Evolutionary conservation across 768 basidiomycete genomes (phyloP).

Genomic region (Phaeolepiota aurea): DNA sequence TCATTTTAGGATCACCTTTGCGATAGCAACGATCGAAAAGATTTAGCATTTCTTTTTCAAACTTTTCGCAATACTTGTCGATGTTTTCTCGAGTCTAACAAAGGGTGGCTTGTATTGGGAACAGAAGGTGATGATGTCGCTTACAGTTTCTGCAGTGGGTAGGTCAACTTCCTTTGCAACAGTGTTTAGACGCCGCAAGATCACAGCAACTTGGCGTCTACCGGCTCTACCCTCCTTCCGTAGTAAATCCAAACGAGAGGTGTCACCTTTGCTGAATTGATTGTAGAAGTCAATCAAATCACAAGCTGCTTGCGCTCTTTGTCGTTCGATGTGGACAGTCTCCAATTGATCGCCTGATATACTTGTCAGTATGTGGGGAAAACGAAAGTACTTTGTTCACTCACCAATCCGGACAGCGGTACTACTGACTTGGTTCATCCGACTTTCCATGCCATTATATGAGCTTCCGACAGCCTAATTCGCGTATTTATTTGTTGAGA

Average conservation of each 20-base stretch:
- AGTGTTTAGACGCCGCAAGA: constrained; percentile 75
- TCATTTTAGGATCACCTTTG: constrained; percentile 97
- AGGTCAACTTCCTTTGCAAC: constrained; percentile 93
- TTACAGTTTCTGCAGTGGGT: constrained; percentile 71
- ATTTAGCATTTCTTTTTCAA: constrained; percentile 97
- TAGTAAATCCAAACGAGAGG: constrained; percentile 61
- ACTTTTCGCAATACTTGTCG: constrained; percentile 96
- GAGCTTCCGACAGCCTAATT: constrained; percentile 80
- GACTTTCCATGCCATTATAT: constrained; percentile 82
- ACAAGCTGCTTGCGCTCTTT: constrained; percentile 89
- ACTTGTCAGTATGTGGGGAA: constrained; percentile 3
- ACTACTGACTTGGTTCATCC: constrained; percentile 88
- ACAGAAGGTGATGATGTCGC: constrained; percentile 5
- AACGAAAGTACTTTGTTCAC: constrained; percentile 11
- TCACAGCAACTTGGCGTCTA: constrained; percentile 78
- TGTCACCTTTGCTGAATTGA: constrained; percentile 81
- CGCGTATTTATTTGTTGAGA: constrained; percentile 4
- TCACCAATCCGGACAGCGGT: constrained; percentile 90
- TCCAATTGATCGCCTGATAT: constrained; percentile 87
- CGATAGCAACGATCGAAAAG: constrained; percentile 94
- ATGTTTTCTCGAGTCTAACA: constrained; percentile 83
- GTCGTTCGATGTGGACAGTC: constrained; percentile 84
- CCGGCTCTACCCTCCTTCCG: constrained; percentile 88
- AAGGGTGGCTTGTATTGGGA: not conserved
- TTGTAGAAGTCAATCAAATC: constrained; percentile 93